Conservation (phyloP, 805 yeast species). For the Metschnikowia similis region DNA sequence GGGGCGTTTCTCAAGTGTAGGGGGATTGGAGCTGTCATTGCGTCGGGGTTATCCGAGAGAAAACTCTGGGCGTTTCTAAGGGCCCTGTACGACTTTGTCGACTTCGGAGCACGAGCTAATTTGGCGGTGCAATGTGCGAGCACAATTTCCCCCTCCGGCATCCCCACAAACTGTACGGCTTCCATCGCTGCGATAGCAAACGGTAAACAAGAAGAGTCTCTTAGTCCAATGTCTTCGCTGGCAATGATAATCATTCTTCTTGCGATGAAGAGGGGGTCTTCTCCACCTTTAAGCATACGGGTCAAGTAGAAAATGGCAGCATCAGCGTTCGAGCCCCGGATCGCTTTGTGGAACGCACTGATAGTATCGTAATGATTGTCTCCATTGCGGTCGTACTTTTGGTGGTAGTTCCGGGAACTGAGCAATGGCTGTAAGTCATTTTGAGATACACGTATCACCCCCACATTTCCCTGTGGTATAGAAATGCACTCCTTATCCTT, state of each 20-base stretch:
- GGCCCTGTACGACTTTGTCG: constrained; percentile 81
- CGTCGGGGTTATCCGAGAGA: constrained; percentile 53
- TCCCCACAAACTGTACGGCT: constrained; percentile 83
- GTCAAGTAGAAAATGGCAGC: constrained; percentile 86
- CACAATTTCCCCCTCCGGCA: constrained; percentile 90
- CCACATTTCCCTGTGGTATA: constrained; percentile 10
- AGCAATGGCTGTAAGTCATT: constrained; percentile 38
- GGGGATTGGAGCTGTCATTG: constrained; percentile 64
- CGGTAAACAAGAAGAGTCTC: constrained; percentile 80
- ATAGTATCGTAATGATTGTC: constrained; percentile 94
- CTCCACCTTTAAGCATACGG: constrained; percentile 90
- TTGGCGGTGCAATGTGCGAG: constrained; percentile 93
- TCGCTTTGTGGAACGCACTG: constrained; percentile 90
- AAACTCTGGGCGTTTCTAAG: constrained; percentile 62
- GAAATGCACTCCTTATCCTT: constrained; percentile 12
- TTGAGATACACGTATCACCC: constrained; percentile 38
- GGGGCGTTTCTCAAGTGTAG: constrained; percentile 93
- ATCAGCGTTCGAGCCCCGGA: constrained; percentile 85
- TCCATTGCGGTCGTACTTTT: constrained; percentile 79
- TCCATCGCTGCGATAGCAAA: constrained; percentile 83
- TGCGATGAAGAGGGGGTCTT: constrained; percentile 84
- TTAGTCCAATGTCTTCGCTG: constrained; percentile 86
- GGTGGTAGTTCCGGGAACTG: constrained; percentile 42
- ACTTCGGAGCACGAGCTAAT: constrained; percentile 78
- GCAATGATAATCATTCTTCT: constrained; percentile 93